Base-by-base conservation (phyloP, 1,284 basidiomycete species). In the Marasmius oreades region DNA sequence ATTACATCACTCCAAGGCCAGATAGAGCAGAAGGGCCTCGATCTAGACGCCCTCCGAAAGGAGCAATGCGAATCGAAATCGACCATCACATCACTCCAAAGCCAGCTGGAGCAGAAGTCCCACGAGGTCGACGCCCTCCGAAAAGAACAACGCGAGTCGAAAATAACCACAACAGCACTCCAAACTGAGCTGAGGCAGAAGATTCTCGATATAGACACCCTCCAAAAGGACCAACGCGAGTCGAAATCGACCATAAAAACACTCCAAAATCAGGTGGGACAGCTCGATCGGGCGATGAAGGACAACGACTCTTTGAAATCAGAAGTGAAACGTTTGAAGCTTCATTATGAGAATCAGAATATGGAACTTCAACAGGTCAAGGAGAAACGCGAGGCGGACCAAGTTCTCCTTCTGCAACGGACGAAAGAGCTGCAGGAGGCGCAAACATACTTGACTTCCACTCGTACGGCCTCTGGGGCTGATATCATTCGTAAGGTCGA, bases 341-440 rank as follows among this genome's bases (percentile, higher is more conserved):
- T 33, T 26, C 24, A 20, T 26, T 31, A 16, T 3, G 47, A 50
- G 2, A 12, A n/a, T 20, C 47, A 50, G 47, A 33, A 6, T 12
- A 3, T n/a, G 14, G 47, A 50, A 33, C 8, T 33, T 18, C 26
- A 50, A 7, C 26, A 33, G 5, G 23, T 50, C 16, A 26, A 31
- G 31, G n/a, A 33, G 28, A 50, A 50, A 20, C 18, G 33, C 28
- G 47, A 5, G 1, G 47, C 47, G 8, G n/a, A 28, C 18, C 52
- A 33, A 7, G 44, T 56, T 6, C 58, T 72, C 18, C 51, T 72
- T 11, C 61, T 70, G 10, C 64, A 69, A 24, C 66, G 72, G 8
- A 73, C 69, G 18, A 65, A 62, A 20, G 70, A 72, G 55, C 64
- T 73, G 24, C 72, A 74, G 55, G 71, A 68, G 26, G 72, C 69